Base-by-base conservation (phyloP, 225 moss, liverwort and hornwort species). In the Physcomitrellopsis africana region DNA sequence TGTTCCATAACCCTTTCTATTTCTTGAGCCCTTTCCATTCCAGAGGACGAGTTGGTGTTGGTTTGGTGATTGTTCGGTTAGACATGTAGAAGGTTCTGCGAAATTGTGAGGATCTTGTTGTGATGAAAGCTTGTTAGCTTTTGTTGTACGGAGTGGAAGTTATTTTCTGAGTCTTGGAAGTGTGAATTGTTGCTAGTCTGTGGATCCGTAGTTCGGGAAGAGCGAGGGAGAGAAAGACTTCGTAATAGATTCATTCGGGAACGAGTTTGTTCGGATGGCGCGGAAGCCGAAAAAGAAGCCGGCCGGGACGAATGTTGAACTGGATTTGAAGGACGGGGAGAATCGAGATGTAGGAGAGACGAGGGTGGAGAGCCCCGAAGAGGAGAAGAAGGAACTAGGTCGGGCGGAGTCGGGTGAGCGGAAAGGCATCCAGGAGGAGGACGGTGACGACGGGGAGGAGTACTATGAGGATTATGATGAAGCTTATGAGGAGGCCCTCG, bases 221-320 rank as follows among this genome's bases (percentile, higher is more conserved):
- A 9, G 62, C 41, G 51, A 51, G 14, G 26, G 5, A 2, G 10
- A 27, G 57, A 44, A 76, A 73, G 32, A 23, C 53, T 69, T 41
- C 45, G 75, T 63, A 44, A 83, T 86, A 77, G 83, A 86, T 77
- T 80, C 86, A 0, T 74, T 86, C 56, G 80, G 63, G 74, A 68
- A 78, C 86, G 80, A 75, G 76, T 67, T 77, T 83, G 80, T 71
- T 48, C 74, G 48, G 54, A 87, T 87, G 87, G 87, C 87, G 63
- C 81, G 87, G 68, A 87, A 85, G 72, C 87, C 87, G 76, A 87
- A 87, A 77, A 85, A 85, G 72, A 85, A 87, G 56, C 26, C 78
- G 63, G 51, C 68, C 29, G 60, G 69, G 73, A 68, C 76, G 43
- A 70, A 65, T 44, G 61, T 77, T 59, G 87, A 65, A 32, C 63